Base-by-base conservation (phyloP, 768 basidiomycete species). In the Termitomyces sp. region DNA sequence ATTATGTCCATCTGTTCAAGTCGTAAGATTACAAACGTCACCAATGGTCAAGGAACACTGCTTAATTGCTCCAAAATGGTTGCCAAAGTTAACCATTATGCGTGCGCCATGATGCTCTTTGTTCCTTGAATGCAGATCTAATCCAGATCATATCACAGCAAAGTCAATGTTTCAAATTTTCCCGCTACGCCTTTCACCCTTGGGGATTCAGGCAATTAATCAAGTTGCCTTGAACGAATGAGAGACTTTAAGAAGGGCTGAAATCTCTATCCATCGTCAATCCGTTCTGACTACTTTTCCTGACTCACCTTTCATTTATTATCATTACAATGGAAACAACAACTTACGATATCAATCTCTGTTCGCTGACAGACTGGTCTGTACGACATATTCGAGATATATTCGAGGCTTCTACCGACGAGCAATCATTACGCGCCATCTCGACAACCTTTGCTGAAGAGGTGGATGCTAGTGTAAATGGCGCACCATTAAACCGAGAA, bases 321-420 rank as follows among this genome's bases (percentile, higher is more conserved):
- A 34, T 27, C 23, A 40, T n/a, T 52, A 47, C 30, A 32, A 64
- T 63, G 62, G 60, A 64, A 57, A 19, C 55, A 28, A 54, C 32
- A 42, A 57, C 39, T 47, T 40, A 53, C 27, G 14, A 28, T 21
- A 30, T 34, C 32, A 66, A 67, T 61, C 73, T 80, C 27, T 64
- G 72, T 44, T 72, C 76, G 14, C 66, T 83, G 58, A 71, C 76
- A 19, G 70, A 77, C 4, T 83, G 82, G 82, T 82, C 82, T 3
- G 59, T 66, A 21, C 68, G 71, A 56, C 80, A 80, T 63, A 81
- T 82, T 59, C 69, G 67, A 37, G 69, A 66, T 46, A 70, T 83
- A 48, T 83, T 83, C 63, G 80, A 82, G 63, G 77, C 79, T 2
- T 64, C 68, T 27, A 74, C 67, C n/a, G 75, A 79, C 56, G 70